Conservation (phyloP, 148 eudicot genomes). For the Dianthus caryophyllus region DNA sequence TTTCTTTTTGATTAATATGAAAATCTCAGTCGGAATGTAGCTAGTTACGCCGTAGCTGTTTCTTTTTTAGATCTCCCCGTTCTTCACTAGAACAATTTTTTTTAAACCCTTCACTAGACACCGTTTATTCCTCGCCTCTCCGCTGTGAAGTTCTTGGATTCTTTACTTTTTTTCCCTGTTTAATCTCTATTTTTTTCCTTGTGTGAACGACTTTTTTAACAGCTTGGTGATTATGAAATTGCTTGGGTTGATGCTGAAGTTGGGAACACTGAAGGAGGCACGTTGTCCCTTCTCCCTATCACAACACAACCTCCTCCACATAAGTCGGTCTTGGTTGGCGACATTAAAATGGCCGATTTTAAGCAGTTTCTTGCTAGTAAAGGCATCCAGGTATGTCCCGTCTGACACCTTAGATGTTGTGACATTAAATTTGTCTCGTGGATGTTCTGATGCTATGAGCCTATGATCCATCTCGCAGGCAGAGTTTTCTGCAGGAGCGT, state of each 20-base stretch:
- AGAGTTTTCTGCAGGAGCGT: conserved; percentile 84
- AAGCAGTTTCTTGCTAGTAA: conserved; percentile 89
- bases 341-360: conserved; percentile 91
- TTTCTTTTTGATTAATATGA: not conserved
- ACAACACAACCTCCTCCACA: conserved; percentile 68
- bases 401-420: not conserved
- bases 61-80: no score
- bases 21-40: not conserved
- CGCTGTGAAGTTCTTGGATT: no score
- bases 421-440: not conserved
- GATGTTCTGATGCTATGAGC: not conserved
- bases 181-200: not conserved
- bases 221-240: conserved; percentile 97
- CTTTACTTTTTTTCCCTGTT: not conserved
- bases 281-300: conserved; percentile 74
- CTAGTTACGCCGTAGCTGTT: not conserved
- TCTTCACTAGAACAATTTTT: no score
- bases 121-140: no score
- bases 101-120: no score
- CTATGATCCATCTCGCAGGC: conserved; percentile 55
- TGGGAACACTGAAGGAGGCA: conserved; percentile 63
- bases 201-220: conserved; percentile 9
- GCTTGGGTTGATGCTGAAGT: conserved; percentile 96
- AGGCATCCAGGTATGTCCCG: conserved; percentile 68
- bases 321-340: conserved; percentile 94